phyloP scores from a whole-genome alignment of 306 rosid genomes.

The Lathyrus oleraceus region DNA sequence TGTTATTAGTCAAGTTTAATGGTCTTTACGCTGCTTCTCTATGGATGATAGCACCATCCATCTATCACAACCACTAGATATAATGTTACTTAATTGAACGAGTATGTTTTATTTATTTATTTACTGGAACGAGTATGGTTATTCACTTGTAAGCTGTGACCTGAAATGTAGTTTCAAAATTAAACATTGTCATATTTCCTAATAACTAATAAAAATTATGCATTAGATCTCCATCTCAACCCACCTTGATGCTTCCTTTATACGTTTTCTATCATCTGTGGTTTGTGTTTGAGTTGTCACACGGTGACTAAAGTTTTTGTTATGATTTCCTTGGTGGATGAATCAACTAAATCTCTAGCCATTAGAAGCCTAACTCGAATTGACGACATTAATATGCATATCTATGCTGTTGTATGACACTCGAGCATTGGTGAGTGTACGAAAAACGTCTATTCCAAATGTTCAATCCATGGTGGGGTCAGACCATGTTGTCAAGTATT shows the following conservation, averaged over 20 bases:
- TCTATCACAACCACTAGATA: background rate
- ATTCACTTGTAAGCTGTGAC: background rate
- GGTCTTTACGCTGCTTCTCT: background rate
- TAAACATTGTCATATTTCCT: background rate
- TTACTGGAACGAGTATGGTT: background rate
- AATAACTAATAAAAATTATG: background rate
- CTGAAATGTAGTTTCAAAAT: background rate
- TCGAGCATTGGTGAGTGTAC: too few species aligned
- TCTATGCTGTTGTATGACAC: too few species aligned
- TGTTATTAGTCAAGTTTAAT: constrained; percentile 33
- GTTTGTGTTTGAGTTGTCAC: background rate
- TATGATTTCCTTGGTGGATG: background rate
- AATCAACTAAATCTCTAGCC: background rate
- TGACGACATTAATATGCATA: too few species aligned
- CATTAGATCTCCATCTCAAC: background rate
- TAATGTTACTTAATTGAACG: background rate
- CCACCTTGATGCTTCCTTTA: background rate
- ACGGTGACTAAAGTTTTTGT: background rate
- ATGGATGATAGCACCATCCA: background rate
- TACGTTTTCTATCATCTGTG: background rate
- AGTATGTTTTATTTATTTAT: background rate
- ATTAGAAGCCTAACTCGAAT: too few species aligned
- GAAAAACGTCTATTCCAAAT: too few species aligned
- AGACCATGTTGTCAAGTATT: too few species aligned
- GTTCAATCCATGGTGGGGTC: too few species aligned